Conservation (phyloP, 768 basidiomycete genomes). For the Dacryopinax spathularia region DNA sequence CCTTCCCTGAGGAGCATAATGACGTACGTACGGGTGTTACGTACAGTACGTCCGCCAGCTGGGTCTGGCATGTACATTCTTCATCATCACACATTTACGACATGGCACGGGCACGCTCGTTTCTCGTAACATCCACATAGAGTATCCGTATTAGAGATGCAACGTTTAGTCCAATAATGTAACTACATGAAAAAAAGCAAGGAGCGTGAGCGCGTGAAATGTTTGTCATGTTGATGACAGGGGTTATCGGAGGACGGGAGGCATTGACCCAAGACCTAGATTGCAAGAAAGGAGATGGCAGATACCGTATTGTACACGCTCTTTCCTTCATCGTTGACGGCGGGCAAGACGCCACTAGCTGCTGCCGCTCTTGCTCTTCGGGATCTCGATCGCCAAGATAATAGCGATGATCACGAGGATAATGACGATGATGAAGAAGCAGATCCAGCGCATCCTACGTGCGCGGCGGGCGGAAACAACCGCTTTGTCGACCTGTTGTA, state of each 20-base stretch:
- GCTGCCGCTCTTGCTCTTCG: constrained; percentile 33
- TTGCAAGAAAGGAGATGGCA: neutral
- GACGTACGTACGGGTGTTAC: too few relatives aligned
- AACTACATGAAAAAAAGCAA: neutral
- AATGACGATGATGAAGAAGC: constrained; percentile 59
- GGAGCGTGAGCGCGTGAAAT: neutral
- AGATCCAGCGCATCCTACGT: constrained; percentile 94
- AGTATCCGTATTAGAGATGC: neutral
- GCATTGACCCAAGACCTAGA: neutral
- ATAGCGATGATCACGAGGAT: constrained; percentile 53
- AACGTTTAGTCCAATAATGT: neutral
- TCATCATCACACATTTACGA: too few relatives aligned
- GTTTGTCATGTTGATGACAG: neutral
- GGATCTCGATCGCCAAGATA: constrained; percentile 45
- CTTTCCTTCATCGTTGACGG: neutral
- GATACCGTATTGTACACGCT: too few relatives aligned
- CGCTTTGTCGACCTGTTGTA: constrained; percentile 66
- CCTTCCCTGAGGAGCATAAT: neutral
- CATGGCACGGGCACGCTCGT: too few relatives aligned
- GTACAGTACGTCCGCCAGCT: too few relatives aligned
- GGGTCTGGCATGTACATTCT: too few relatives aligned
- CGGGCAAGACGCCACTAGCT: constrained; percentile 4
- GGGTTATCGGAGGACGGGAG: neutral
- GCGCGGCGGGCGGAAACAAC: constrained; percentile 75
- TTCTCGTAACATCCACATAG: neutral